These are phyloP conservation scores for Solanum tarapatanum DNA, from an alignment of 257 asterid genomes.

Conservation along the genomic window DNA sequence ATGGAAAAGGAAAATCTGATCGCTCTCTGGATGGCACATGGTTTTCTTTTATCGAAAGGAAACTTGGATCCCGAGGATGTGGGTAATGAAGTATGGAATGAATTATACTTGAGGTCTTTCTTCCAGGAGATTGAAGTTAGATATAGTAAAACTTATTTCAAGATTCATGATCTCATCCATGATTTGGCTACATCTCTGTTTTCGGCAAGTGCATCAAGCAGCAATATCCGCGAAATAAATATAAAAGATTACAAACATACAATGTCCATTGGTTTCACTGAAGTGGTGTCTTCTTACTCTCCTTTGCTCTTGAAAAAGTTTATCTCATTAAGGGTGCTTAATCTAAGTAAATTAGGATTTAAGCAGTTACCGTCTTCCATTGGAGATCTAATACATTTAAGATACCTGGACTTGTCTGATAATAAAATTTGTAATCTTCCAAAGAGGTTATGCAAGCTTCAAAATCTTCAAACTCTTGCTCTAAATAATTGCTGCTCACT, in stretches of 20 bases:
- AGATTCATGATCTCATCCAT: constrained; percentile 11
- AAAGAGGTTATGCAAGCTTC: background rate
- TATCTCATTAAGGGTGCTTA: background rate
- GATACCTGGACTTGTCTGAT: background rate
- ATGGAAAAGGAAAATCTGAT: too few relatives aligned
- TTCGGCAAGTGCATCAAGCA: background rate
- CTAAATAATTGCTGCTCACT: background rate
- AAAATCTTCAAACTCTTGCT: constrained; percentile 7
- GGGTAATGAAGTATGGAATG: constrained; percentile 16
- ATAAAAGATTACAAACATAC: background rate
- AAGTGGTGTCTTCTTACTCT: background rate
- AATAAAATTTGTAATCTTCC: background rate
- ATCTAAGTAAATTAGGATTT: background rate
- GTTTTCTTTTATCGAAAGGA: too few relatives aligned
- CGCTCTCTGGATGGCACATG: too few relatives aligned
- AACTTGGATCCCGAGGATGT: background rate
- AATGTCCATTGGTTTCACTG: background rate
- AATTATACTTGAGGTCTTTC: constrained; percentile 8
- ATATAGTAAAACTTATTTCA: background rate
- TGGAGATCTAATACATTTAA: background rate
- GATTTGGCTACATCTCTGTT: constrained; percentile 6
- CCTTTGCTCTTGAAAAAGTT: background rate
- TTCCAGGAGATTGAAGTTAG: background rate
- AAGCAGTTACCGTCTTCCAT: background rate
- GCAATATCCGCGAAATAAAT: background rate